Evolutionary conservation across 139 green algal genomes (phyloP).

Genomic region (Coelastrella sp.): DNA sequence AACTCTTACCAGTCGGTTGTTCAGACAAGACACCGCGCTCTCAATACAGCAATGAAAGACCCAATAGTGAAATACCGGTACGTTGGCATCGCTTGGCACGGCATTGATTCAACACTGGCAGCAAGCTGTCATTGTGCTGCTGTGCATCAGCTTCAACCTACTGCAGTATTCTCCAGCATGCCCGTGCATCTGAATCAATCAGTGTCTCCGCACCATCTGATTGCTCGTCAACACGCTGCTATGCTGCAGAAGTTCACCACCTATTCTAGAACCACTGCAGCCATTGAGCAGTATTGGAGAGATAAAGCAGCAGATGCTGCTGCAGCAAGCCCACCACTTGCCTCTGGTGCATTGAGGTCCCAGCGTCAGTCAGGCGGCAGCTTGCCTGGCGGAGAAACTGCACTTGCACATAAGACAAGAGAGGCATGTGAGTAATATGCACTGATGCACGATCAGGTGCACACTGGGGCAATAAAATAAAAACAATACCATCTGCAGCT

Average conservation of each 20-base stretch:
- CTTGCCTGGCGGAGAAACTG: constrained; percentile 33
- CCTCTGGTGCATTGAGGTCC: not conserved
- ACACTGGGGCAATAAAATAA: not conserved
- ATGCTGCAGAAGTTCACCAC: constrained; percentile 45
- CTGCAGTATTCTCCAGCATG: not conserved
- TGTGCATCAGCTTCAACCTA: not conserved
- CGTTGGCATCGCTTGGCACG: too few relatives aligned
- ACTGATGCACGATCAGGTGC: not conserved
- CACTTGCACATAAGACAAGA: constrained; percentile 11
- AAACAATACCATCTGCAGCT: too few relatives aligned
- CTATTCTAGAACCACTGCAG: constrained; percentile 10
- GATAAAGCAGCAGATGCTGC: constrained; percentile 7
- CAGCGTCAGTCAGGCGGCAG: not conserved
- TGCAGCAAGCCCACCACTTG: not conserved
- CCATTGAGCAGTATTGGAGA: constrained; percentile 32
- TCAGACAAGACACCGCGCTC: constrained; percentile 21
- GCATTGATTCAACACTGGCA: not conserved
- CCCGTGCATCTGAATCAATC: too few relatives aligned
- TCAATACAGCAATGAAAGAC: not conserved
- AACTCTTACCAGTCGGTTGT: not conserved
- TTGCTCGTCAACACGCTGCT: too few relatives aligned
- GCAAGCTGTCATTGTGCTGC: not conserved
- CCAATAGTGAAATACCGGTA: too few relatives aligned
- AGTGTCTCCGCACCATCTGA: too few relatives aligned
- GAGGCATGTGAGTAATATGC: constrained; percentile 34